Evolutionary conservation across 257 asterid genomes (phyloP), one percentile per base, ranked within the genome.

Genomic region (Nicotiana tabacum): DNA sequence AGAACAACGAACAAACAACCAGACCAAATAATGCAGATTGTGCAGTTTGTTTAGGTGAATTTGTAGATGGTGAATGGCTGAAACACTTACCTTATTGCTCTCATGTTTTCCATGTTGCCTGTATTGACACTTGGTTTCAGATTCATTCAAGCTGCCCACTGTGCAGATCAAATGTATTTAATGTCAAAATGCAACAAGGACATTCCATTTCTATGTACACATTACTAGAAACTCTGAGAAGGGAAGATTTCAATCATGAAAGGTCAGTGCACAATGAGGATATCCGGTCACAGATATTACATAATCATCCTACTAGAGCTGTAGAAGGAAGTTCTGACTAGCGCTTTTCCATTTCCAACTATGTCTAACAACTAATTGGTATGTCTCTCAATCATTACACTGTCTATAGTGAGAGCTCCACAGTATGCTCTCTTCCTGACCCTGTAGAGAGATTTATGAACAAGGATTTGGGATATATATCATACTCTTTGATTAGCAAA

Each of bases 91-190:
- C 97, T 0, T 74, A 21, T 74, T 92, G 97, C 83, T 87, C 93
- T 12, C 98, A 94, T 82, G 88, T 85, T 43, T 92, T 92, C 77
- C 98, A 92, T 65, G 93, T 94, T 35, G 86, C 95, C 2, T 92
- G 98, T 77, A 92, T 92, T 8, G 93, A 94, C 53, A 83, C 92
- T 58, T 94, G 98, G 98, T 94, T 94, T 86, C 94, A 92, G 87
- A 86, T 92, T 6, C 98, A 90, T 83, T 89, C 95, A 1, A 92
- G 96, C 86, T 94, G 97, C 56, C 98, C 98, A 0, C 82, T 94
- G 1, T 94, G 96, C 78, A 83, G 97, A 83, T 88, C 93, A 48
- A 77, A 13, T 37, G 88, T 90, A 1, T 72, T 65, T 18, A 39
- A 70, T 15, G 48, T 64, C 43, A 68, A 79, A 48, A 46, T 78